Conservation (phyloP, 371 early-diverging fungal species). For the Mortierella sp. region DNA sequence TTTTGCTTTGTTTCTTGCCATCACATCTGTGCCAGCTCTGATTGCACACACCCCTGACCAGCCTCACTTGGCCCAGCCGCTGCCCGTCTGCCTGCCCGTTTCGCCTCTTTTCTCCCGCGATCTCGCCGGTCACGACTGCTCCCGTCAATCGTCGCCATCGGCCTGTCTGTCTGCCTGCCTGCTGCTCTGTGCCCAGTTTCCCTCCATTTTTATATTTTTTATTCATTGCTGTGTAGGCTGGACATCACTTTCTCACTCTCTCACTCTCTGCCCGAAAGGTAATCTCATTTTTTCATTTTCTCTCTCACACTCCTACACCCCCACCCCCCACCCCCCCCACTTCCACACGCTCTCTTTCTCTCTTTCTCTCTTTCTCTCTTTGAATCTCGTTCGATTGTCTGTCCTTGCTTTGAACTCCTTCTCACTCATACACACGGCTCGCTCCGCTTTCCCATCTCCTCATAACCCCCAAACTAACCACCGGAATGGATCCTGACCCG, state of each 20-base stretch:
- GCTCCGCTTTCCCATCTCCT: neutral
- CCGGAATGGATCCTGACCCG: no score
- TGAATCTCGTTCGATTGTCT: neutral
- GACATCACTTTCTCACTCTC: neutral
- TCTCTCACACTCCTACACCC: neutral
- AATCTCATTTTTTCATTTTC: neutral
- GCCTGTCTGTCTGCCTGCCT: neutral
- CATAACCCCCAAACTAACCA: no score
- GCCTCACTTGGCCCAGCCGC: no score
- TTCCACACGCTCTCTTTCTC: neutral
- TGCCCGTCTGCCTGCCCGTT: no score
- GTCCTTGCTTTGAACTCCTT: neutral
- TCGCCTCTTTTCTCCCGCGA: no score
- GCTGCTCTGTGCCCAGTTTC: no score
- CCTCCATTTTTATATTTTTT: no score
- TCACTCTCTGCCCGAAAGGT: neutral
- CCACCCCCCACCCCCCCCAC: neutral
- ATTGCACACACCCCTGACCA: no score
- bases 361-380: neutral
- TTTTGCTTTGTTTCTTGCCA: no score
- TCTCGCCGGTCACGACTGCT: neutral
- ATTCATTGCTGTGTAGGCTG: no score
- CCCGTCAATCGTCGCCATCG: conserved; percentile 2
- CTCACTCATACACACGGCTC: conserved; percentile 2
- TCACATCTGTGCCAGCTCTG: no score